Base-by-base conservation (phyloP, 2,329 filamentous ascomycete genomes). In the Emmonsiellopsis sp. region DNA sequence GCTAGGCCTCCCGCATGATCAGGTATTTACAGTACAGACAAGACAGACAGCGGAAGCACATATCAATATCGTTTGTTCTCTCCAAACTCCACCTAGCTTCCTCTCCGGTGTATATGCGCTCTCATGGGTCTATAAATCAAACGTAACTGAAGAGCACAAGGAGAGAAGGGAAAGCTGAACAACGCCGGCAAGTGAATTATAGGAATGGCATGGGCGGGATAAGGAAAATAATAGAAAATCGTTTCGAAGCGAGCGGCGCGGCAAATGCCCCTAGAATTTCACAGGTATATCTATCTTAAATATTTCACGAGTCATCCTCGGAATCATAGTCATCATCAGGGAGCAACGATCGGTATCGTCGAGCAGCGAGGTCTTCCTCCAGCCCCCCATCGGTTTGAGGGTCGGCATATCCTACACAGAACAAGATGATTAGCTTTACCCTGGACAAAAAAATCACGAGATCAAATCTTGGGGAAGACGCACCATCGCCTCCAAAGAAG, bases 321-420 rank as follows among this genome's bases (percentile, higher is more conserved):
- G 92, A 88, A 58, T 84, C 82, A 58, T 84, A 82, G 57, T 82
- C 87, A 46, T 92, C 87, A 59, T 93, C 86, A 2, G 86, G 83
- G 54, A 91, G 69, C 27, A 94, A 76, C 2, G 88, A 86, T 54
- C 88, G 80, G 68, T 91, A 94, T 58, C 87, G 77, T 56, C 89
- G 78, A 55, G 82, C 86, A 1, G 88, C 86, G 56, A 98, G 73
- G 65, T 97, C 92, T 64, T 95, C 89, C 65, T 94, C 90, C 21
- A 97, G 75, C 0, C 92, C 90, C 2, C 91, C 90, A 63, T 94
- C 88, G 51, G 83, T 85, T 64, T 95, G 90, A 0, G 87, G 85
- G 63, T 97, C 90, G 39, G 90, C 78, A 65, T 95, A 97, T 2
- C 92, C 82, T 79, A 58, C n/a, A 42, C 6, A 13, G 14, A 51